Percentiles rank a stretch among this genome's conserved stretches.
Conservation (phyloP, 108 stramenopile species). For the Pseudonitzschia pungens region DNA sequence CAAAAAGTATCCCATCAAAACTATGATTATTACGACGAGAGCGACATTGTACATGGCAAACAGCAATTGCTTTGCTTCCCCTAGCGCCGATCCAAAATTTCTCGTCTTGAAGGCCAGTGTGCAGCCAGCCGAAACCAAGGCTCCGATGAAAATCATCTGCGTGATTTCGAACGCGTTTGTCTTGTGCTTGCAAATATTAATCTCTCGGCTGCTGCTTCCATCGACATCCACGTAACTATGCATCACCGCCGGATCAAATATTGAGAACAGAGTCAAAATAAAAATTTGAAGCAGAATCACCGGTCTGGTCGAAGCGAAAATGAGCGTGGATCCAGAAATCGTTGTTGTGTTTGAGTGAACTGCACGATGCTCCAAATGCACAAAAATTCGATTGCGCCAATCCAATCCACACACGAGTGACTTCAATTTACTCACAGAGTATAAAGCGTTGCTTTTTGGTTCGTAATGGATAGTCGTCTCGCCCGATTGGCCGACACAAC, state of each 20-base stretch:
- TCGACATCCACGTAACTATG: constrained; percentile 19
- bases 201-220: constrained; percentile 18
- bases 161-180: constrained; percentile 25
- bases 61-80: constrained; percentile 45
- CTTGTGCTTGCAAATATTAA: constrained; percentile 26
- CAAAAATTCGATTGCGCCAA: not conserved
- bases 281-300: constrained; percentile 32
- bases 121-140: constrained; percentile 40
- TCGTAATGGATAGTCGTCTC: constrained; percentile 25
- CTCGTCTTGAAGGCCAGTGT: constrained; percentile 43
- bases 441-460: constrained; percentile 23
- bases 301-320: constrained; percentile 10
- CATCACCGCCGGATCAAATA: constrained; percentile 39
- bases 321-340: too few relatives aligned
- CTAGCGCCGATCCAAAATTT: constrained; percentile 36
- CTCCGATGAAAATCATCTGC: constrained; percentile 23
- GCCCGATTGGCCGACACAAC: constrained; percentile 25
- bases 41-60: constrained; percentile 54
- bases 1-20: constrained; percentile 2
- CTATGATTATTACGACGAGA: constrained; percentile 28
- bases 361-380: too few relatives aligned
- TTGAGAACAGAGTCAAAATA: constrained; percentile 37
- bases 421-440: constrained; percentile 7
- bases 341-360: too few relatives aligned
- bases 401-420: not conserved